These are phyloP conservation scores for Sporodiniella umbellata DNA, from an alignment of 371 early-diverging fungal species.

Conservation along the genomic window DNA sequence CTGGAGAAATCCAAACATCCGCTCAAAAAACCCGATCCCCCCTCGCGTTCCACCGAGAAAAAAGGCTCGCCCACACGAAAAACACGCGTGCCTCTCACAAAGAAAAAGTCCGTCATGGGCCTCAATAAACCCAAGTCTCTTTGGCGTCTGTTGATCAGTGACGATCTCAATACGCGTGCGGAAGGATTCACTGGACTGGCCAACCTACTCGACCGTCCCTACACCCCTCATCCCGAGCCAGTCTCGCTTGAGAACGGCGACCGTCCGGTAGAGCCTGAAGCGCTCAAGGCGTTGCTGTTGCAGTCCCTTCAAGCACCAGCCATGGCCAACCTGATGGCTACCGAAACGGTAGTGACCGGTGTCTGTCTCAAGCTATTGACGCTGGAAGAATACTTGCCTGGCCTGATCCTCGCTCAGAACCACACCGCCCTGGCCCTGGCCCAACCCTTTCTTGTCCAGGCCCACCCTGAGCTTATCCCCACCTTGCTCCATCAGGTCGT, in stretches of 20 bases:
- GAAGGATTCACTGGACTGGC: constrained; percentile 32
- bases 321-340: too few species aligned
- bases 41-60: constrained; percentile 5
- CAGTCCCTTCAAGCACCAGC: constrained; percentile 23
- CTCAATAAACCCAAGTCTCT: constrained; percentile 25
- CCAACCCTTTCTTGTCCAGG: constrained; percentile 22
- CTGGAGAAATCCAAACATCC: constrained; percentile 28
- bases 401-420: constrained; percentile 32
- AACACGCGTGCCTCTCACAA: constrained; percentile 34
- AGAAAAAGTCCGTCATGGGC: constrained; percentile 34
- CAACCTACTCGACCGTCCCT: constrained; percentile 29
- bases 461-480: constrained; percentile 25
- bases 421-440: constrained; percentile 20
- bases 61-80: constrained; percentile 19
- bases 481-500: constrained; percentile 20
- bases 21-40: neutral
- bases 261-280: constrained; percentile 26
- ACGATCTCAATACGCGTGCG: constrained; percentile 22
- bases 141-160: constrained; percentile 26
- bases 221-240: constrained; percentile 3
- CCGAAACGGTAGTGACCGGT: too few species aligned
- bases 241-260: constrained; percentile 28
- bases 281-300: constrained; percentile 19
- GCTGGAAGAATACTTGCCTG: constrained; percentile 37
- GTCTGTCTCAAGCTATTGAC: constrained; percentile 28